phyloP scores from a whole-genome alignment of 2,329 filamentous ascomycete species.

The Coniochaeta ligniaria region DNA sequence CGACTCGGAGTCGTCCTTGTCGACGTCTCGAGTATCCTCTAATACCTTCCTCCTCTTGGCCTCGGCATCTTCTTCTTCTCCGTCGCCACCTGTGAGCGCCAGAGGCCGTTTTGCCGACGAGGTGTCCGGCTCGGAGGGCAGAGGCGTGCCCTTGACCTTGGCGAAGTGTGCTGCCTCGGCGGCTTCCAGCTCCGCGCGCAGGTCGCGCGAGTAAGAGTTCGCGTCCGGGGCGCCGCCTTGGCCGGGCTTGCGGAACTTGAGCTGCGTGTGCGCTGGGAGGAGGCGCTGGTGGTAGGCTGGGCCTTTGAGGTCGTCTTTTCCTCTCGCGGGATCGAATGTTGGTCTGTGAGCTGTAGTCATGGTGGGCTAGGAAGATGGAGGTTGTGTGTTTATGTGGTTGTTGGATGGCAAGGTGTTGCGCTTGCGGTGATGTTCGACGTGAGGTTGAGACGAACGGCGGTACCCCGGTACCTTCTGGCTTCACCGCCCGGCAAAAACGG shows the following conservation, averaged over 20 bases:
- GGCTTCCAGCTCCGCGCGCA: constrained; percentile 81
- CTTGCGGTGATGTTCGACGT: neutral
- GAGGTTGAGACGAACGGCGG: neutral
- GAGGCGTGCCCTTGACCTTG: constrained; percentile 65
- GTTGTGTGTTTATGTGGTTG: neutral
- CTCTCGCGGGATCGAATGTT: constrained; percentile 90
- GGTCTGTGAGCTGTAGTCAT: constrained; percentile 74
- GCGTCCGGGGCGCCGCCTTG: constrained; percentile 78
- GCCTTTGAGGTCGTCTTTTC: constrained; percentile 90
- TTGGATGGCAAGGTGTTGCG: neutral
- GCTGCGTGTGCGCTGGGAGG: constrained; percentile 83
- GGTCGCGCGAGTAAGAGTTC: constrained; percentile 55
- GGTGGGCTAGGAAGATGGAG: constrained; percentile 8
- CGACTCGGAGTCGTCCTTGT: constrained; percentile 68
- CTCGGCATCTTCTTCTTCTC: neutral
- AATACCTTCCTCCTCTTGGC: constrained; percentile 61
- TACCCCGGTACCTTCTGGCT: neutral
- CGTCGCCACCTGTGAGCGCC: constrained; percentile 33
- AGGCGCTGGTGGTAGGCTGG: constrained; percentile 95
- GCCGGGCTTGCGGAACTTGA: constrained; percentile 86
- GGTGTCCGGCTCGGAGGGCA: constrained; percentile 34
- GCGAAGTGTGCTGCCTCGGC: constrained; percentile 84
- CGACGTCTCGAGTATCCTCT: constrained; percentile 81
- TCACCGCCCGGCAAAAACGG: constrained; percentile 15
- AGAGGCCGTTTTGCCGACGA: constrained; percentile 58